Conservation (phyloP, 108 stramenopile genomes). For the Cyclotella atomus region DNA sequence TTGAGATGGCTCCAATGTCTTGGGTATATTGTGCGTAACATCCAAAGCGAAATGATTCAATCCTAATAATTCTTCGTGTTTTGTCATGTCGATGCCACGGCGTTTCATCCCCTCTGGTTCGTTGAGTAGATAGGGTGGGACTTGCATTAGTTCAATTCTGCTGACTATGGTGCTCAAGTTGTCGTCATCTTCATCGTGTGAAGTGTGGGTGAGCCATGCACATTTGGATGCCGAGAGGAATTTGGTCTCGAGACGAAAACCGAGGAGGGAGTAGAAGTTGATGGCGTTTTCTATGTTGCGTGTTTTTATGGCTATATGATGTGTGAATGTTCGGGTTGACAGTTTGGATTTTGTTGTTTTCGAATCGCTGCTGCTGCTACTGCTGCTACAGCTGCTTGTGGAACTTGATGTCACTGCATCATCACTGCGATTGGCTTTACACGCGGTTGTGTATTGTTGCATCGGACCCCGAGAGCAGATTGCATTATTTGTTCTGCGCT, state of each 20-base stretch:
- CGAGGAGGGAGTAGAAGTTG: slow-evolving; percentile 81
- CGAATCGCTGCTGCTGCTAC: background rate
- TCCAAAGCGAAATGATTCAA: slow-evolving; percentile 85
- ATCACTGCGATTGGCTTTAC: no score
- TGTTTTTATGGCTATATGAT: slow-evolving; percentile 80
- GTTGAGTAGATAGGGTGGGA: slow-evolving; percentile 71
- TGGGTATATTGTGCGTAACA: slow-evolving; percentile 51
- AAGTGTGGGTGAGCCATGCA: slow-evolving; percentile 65
- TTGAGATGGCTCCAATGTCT: background rate
- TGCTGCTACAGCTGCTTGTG: no score
- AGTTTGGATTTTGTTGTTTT: background rate
- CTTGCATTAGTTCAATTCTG: slow-evolving; percentile 83
- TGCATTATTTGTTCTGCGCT: background rate
- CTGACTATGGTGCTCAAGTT: background rate
- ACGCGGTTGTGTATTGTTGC: no score
- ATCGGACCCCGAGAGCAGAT: background rate
- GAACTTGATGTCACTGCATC: no score
- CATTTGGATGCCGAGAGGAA: slow-evolving; percentile 78
- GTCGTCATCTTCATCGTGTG: slow-evolving; percentile 9
- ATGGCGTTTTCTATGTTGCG: slow-evolving; percentile 84
- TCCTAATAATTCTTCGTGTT: slow-evolving; percentile 71
- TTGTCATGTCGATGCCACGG: slow-evolving; percentile 72
- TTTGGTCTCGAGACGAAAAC: slow-evolving; percentile 67
- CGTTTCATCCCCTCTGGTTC: slow-evolving; percentile 69
- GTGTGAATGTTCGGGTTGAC: slow-evolving; percentile 16